Conservation (phyloP, 139 green algal genomes). For the Asterochloris sp. region DNA sequence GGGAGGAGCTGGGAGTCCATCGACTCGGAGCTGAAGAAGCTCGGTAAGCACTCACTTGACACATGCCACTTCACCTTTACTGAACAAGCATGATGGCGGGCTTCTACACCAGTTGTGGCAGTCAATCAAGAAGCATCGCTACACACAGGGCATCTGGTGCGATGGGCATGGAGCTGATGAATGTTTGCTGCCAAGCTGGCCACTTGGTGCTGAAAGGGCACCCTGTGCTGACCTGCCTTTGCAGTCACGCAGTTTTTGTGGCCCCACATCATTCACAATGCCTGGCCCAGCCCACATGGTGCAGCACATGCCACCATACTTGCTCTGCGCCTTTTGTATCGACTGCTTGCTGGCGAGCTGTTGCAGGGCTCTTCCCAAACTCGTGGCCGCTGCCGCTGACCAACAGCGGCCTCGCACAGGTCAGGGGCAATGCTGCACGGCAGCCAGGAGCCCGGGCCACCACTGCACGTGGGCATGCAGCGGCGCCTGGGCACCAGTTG, state of each 20-base stretch:
- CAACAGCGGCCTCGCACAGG: conserved; percentile 17
- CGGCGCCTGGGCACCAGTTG: no score
- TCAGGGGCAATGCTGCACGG: conserved; percentile 3
- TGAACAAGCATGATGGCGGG: no score
- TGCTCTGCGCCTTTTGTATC: not conserved
- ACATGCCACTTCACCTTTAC: not conserved
- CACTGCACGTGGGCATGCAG: no score
- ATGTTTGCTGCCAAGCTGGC: not conserved
- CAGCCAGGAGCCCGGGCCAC: not conserved
- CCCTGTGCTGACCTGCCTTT: not conserved
- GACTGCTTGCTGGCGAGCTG: not conserved
- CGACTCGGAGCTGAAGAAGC: conserved; percentile 47
- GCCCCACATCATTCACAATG: not conserved
- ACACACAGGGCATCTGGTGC: not conserved
- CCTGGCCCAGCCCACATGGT: not conserved
- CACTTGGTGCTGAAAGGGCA: not conserved
- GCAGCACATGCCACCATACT: not conserved
- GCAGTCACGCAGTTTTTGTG: not conserved
- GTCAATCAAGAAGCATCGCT: not conserved
- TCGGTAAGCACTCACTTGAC: conserved; percentile 35
- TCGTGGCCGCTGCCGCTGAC: conserved; percentile 47
- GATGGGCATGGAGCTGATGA: not conserved
- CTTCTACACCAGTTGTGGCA: not conserved
- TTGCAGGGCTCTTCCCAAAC: conserved; percentile 19
- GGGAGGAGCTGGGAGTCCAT: conserved; percentile 81